Evolutionary conservation across 2,329 filamentous ascomycete genomes (phyloP), one percentile per base, ranked within the genome.

Genomic region (Acrocalymma vagum): DNA sequence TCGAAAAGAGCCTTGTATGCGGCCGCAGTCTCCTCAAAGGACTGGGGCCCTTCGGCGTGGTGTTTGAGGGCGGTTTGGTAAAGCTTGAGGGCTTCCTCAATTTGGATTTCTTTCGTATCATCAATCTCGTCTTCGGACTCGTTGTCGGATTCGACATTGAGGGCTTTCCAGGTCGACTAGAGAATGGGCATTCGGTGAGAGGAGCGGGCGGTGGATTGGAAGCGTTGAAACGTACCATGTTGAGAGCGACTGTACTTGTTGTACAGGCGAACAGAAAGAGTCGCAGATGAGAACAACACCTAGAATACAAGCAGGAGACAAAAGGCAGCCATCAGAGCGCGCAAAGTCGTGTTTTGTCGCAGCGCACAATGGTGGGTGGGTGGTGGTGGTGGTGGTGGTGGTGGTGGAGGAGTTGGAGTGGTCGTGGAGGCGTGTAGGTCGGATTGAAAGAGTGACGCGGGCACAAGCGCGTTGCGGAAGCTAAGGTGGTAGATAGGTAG

Each of bases 61-160:
- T 92, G 84, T 69, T 93, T 96, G 42, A 99, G 76, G 30, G 94
- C 94, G 57, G 80, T 86, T 64, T 97, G 92, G 67, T 96, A 99
- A 23, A 93, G 82, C 72, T 96, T 97, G 48, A 99, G 77, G 31
- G 94, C 92, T 73, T 99, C 94, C 62, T 99, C 94, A 62, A 97
- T 93, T 78, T 96, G 92, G 36, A 99, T 85, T 70, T 97, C 93
- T 68, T 93, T 94, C 22, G 92, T 96, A 60, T 94, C 91, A 68
- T 99, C 94, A 62, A 96, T 78, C 71, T 96, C 92, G 59, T 95
- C 90, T 65, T 96, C 91, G 51, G 87, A 78, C 42, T 90, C 89
- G 63, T 95, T 90, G 72, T 96, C 94, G 8, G 90, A 88, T 71
- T 96, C 92, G 72, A 97, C 83, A 68, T 99, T 99, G 70, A 96